Percentiles rank a stretch among this genome's conserved stretches.
These are phyloP conservation scores for Jaltomata sinuosa DNA, from an alignment of 257 asterid genomes.

Conservation along the genomic window DNA sequence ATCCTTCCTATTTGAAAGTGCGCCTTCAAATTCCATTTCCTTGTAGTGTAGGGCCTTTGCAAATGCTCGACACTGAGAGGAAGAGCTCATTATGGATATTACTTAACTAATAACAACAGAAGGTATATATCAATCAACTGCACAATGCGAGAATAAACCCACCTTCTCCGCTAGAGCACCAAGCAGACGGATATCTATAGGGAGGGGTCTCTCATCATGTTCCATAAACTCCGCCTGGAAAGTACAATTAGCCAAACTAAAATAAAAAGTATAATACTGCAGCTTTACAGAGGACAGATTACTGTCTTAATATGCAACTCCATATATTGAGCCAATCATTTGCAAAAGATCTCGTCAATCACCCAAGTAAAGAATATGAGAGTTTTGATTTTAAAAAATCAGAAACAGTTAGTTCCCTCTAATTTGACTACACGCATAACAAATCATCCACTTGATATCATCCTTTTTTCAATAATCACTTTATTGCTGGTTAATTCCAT, in stretches of 20 bases:
- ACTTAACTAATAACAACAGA: background rate
- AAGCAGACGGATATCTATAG: conserved; percentile 91
- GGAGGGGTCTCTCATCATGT: conserved; percentile 94
- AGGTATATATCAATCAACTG: background rate
- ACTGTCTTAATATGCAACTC: background rate
- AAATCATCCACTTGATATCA: background rate
- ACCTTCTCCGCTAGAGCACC: conserved; percentile 99
- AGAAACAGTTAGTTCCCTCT: background rate
- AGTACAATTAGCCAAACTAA: background rate
- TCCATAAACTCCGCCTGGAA: conserved; percentile 99
- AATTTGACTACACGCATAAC: background rate
- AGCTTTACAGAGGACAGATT: background rate
- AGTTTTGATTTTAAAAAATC: background rate
- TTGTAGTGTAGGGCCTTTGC: conserved; percentile 98
- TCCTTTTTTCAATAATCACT: background rate
- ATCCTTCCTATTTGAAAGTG: conserved; percentile 77
- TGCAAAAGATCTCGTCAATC: background rate
- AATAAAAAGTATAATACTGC: background rate
- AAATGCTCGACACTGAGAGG: conserved; percentile 89
- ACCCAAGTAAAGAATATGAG: background rate
- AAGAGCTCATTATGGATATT: conserved; percentile 15
- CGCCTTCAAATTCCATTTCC: conserved; percentile 98
- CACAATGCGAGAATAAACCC: conserved; percentile 8
- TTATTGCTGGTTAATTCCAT: background rate
- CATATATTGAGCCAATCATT: background rate